These are phyloP conservation scores for Irpex sp. DNA, from an alignment of 1,284 basidiomycete genomes.

Conservation along the genomic window DNA sequence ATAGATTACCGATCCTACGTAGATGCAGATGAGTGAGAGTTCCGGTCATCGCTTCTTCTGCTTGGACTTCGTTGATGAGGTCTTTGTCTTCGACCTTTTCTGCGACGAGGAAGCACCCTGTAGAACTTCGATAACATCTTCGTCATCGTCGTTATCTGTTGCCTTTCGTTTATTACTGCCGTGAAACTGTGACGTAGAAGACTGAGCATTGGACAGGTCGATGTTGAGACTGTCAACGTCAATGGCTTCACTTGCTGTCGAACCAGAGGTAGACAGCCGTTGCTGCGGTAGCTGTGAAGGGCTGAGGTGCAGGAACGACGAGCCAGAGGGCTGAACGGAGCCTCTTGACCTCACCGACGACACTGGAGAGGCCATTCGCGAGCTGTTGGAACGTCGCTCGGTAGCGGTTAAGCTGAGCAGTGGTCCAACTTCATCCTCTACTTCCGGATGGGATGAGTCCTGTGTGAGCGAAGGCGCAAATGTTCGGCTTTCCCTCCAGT, in stretches of 20 bases:
- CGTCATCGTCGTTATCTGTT: conserved; percentile 29
- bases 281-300: conserved; percentile 19
- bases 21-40: too few species aligned
- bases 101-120: conserved; percentile 37
- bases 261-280: conserved; percentile 25
- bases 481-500: conserved; percentile 69
- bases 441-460: conserved; percentile 27
- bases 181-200: neutral
- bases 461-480: conserved; percentile 16
- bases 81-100: conserved; percentile 35
- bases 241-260: conserved; percentile 26
- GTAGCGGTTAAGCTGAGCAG: conserved; percentile 16
- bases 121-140: conserved; percentile 55
- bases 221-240: conserved; percentile 29
- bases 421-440: conserved; percentile 22
- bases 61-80: neutral
- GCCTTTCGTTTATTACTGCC: conserved; percentile 42
- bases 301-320: conserved; percentile 16
- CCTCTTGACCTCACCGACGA: conserved; percentile 28
- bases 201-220: conserved; percentile 11
- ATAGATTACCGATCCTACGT: neutral
- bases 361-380: conserved; percentile 29
- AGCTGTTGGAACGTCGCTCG: conserved; percentile 14
- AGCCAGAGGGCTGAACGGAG: conserved; percentile 15
- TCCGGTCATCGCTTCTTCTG: conserved; percentile 1